These are phyloP conservation scores for Pilobolus umbonatus DNA, from an alignment of 192 early-diverging fungal genomes.

Conservation along the genomic window DNA sequence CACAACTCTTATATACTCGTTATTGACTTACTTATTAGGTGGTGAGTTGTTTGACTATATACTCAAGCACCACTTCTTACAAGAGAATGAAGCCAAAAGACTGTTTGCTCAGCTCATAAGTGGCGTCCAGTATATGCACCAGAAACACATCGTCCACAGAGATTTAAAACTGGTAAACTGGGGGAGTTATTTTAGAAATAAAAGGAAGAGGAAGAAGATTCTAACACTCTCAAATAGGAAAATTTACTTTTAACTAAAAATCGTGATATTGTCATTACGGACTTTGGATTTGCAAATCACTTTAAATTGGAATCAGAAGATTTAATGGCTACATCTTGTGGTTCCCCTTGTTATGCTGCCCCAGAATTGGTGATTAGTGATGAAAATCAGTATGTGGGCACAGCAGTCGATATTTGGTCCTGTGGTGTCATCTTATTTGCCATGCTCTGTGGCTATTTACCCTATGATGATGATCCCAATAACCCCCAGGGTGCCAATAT, in stretches of 20 bases:
- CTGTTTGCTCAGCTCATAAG: conserved; percentile 90
- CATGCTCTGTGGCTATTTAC: conserved; percentile 83
- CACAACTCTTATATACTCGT: neutral
- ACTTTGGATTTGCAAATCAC: conserved; percentile 97
- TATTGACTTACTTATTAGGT: conserved; percentile 15
- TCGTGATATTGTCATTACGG: conserved; percentile 92
- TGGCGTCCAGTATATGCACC: conserved; percentile 91
- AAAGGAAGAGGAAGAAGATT: neutral
- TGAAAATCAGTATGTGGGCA: conserved; percentile 85
- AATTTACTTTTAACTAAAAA: conserved; percentile 88
- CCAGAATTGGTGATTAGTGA: conserved; percentile 96
- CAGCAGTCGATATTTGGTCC: conserved; percentile 95
- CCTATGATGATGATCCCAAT: conserved; percentile 83
- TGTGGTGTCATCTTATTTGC: conserved; percentile 97
- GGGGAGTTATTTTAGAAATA: no score
- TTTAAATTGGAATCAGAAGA: conserved; percentile 62
- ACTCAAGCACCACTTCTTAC: conserved; percentile 81
- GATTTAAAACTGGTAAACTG: conserved; percentile 81
- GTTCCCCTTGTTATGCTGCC: conserved; percentile 96
- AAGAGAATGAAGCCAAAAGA: conserved; percentile 81
- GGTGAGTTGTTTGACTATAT: conserved; percentile 97
- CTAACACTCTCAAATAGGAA: conserved; percentile 51
- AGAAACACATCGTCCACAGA: conserved; percentile 87
- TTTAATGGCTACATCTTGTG: conserved; percentile 88
- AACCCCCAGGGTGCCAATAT: conserved; percentile 88